phyloP scores from a whole-genome alignment of 2,329 filamentous ascomycete species.

The Uncinocarpus reesii region DNA sequence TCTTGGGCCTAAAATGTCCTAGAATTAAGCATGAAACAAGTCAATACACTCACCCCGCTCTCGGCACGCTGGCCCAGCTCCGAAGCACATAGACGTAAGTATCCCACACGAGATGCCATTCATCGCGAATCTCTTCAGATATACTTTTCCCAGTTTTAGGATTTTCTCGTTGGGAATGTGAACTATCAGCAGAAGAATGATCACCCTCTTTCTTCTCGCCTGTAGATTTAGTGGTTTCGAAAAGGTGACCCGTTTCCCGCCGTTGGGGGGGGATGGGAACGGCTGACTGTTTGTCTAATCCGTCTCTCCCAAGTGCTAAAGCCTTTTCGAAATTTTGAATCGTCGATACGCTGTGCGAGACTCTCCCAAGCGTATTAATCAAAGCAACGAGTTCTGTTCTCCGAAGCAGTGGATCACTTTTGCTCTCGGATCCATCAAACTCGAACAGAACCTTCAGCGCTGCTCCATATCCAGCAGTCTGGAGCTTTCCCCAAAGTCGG shows the following conservation, averaged over 20 bases:
- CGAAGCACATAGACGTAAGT: constrained; percentile 56
- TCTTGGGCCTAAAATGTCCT: not conserved
- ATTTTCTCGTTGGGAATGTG: too few relatives aligned
- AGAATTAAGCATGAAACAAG: not conserved
- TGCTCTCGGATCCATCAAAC: constrained; percentile 59
- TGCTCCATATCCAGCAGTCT: constrained; percentile 88
- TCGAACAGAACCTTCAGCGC: constrained; percentile 95
- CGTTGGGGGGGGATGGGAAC: not conserved
- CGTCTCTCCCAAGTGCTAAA: constrained; percentile 28
- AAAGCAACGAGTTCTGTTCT: constrained; percentile 88
- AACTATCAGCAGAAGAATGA: too few relatives aligned
- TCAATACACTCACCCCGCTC: constrained; percentile 53
- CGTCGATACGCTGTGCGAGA: constrained; percentile 68
- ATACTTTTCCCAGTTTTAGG: constrained; percentile 19
- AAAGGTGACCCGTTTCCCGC: not conserved
- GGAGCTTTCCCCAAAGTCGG: constrained; percentile 92
- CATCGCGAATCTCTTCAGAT: too few relatives aligned
- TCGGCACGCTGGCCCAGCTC: constrained; percentile 61
- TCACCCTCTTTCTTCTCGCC: constrained; percentile 26
- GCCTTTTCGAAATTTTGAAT: constrained; percentile 59
- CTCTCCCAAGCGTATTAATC: constrained; percentile 83
- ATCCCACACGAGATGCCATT: constrained; percentile 53
- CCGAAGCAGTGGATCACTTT: constrained; percentile 60
- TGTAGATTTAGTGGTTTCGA: not conserved
- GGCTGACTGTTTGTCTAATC: constrained; percentile 10